These are phyloP conservation scores for Oropetium thomaeum DNA, from an alignment of 176 grass and related monocot species.

Conservation along the genomic window DNA sequence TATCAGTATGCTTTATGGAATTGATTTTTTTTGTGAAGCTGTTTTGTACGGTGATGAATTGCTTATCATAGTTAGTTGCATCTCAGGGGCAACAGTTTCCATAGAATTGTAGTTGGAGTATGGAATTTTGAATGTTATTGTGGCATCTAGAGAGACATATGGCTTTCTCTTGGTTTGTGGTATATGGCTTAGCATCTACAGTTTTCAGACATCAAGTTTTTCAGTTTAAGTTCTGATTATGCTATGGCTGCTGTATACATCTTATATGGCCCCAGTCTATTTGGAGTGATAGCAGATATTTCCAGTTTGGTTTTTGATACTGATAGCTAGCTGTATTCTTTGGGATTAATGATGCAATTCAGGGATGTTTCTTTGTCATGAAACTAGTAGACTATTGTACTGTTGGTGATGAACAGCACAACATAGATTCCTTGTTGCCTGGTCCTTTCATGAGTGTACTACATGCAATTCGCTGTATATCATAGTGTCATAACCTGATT, in stretches of 20 bases:
- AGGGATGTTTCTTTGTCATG: background rate
- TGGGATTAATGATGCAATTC: background rate
- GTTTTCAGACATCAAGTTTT: background rate
- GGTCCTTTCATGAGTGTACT: conserved; percentile 19
- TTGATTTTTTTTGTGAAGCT: background rate
- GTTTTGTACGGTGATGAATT: background rate
- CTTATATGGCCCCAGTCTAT: conserved; percentile 1
- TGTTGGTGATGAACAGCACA: background rate
- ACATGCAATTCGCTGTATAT: conserved; percentile 4
- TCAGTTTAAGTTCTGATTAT: conserved; percentile 15
- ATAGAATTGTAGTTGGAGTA: background rate
- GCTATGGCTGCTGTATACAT: background rate
- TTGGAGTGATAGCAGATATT: background rate
- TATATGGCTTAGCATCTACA: background rate
- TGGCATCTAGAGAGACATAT: conserved; percentile 9
- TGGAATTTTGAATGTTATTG: background rate
- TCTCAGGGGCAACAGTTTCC: background rate
- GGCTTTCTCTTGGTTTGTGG: background rate
- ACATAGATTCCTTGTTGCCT: background rate
- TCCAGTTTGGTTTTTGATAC: background rate
- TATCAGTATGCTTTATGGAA: conserved; percentile 4
- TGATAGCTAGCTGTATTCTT: background rate
- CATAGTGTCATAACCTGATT: background rate
- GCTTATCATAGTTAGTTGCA: background rate
- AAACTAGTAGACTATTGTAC: background rate